Evolutionary conservation across 2,329 filamentous ascomycete species (phyloP).

Genomic region (Phyllosticta citrichinensis): DNA sequence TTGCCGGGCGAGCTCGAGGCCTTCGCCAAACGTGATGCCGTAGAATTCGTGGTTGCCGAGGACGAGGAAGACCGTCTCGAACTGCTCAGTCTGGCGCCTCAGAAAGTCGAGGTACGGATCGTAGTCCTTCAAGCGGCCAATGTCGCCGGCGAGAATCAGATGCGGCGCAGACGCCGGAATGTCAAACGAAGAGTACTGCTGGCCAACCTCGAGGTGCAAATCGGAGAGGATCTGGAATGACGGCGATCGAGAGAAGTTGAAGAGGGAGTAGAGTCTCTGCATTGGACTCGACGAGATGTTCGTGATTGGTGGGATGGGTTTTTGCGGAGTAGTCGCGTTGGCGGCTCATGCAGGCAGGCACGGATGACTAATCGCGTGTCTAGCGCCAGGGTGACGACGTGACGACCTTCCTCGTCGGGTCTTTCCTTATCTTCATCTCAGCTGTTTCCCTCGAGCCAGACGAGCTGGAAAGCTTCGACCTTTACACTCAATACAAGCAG

Average conservation of each 20-base stretch:
- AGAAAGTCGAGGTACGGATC: constrained; percentile 23
- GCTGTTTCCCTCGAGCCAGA: background rate
- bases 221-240: constrained; percentile 24
- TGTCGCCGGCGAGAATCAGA: constrained; percentile 23
- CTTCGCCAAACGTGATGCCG: constrained; percentile 18
- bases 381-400: no score
- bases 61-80: constrained; percentile 22
- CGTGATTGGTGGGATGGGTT: no score
- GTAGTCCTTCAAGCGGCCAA: constrained; percentile 23
- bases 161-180: constrained; percentile 20
- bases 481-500: background rate
- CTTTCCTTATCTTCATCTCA: no score
- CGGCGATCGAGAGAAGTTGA: no score
- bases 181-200: constrained; percentile 23
- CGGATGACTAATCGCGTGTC: no score
- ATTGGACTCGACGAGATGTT: no score
- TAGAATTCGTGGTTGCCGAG: constrained; percentile 22
- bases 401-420: no score
- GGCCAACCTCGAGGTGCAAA: constrained; percentile 21
- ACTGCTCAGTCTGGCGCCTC: constrained; percentile 19
- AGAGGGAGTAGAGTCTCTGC: no score
- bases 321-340: no score
- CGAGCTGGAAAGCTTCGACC: background rate
- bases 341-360: no score
- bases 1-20: constrained; percentile 18